phyloP scores from a whole-genome alignment of 225 moss, liverwort and hornwort species.

The Straminergon stramineum region DNA sequence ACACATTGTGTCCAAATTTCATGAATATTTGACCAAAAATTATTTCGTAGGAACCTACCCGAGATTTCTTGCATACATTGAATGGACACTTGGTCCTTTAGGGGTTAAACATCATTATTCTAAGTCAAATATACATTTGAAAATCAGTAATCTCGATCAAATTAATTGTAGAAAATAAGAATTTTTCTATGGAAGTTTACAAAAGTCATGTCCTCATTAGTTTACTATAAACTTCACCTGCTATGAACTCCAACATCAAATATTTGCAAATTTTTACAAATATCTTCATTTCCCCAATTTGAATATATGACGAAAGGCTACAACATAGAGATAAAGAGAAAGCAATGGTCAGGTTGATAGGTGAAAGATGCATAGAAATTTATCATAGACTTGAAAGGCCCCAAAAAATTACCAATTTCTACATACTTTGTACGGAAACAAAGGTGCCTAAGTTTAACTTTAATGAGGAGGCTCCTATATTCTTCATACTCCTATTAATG shows the following conservation, averaged over 20 bases:
- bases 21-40: too few relatives aligned
- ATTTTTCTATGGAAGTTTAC: background rate
- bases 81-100: too few relatives aligned
- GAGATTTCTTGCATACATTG: too few relatives aligned
- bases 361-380: background rate
- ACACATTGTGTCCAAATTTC: too few relatives aligned
- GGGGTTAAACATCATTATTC: background rate
- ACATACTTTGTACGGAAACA: background rate
- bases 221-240: background rate
- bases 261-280: too few relatives aligned
- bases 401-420: background rate
- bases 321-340: background rate
- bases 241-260: too few relatives aligned
- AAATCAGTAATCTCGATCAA: background rate
- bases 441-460: too few relatives aligned
- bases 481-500: too few relatives aligned
- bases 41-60: too few relatives aligned
- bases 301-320: too few relatives aligned
- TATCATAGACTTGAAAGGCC: too few relatives aligned
- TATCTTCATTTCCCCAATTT: too few relatives aligned
- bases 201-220: background rate
- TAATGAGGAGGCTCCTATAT: background rate
- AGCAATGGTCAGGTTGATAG: background rate
- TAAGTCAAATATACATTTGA: background rate
- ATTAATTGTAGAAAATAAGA: background rate